phyloP scores from a whole-genome alignment of 805 yeast genomes.

The Wickerhamomyces mucosus region DNA sequence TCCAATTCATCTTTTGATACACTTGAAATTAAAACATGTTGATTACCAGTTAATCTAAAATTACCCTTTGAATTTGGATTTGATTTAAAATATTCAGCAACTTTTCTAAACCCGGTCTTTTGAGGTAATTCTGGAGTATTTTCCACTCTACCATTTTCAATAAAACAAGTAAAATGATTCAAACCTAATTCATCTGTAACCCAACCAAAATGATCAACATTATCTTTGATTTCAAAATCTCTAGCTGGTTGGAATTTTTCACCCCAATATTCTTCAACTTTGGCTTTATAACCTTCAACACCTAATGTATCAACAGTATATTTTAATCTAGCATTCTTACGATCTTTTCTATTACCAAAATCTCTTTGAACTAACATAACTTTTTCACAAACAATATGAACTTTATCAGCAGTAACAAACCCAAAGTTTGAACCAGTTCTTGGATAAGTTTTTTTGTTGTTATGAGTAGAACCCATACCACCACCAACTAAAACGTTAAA shows the following conservation, averaged over 20 bases:
- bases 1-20: conserved; percentile 61
- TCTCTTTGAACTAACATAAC: conserved; percentile 93
- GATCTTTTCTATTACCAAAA: conserved; percentile 87
- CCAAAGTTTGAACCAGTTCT: conserved; percentile 88
- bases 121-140: conserved; percentile 86
- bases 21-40: conserved; percentile 73
- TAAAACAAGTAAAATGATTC: conserved; percentile 88
- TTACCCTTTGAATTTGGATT: conserved; percentile 54
- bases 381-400: conserved; percentile 77
- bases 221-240: conserved; percentile 72
- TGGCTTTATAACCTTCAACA: conserved; percentile 68
- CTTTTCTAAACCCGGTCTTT: conserved; percentile 72
- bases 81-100: conserved; percentile 57
- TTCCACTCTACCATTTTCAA: conserved; percentile 95
- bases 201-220: conserved; percentile 93
- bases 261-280: conserved; percentile 81
- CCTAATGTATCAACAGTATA: conserved; percentile 93
- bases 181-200: conserved; percentile 71
- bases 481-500: conserved; percentile 92
- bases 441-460: conserved; percentile 94
- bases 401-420: conserved; percentile 55
- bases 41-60: conserved; percentile 93
- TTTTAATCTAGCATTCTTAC: conserved; percentile 97
- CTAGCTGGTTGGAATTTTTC: conserved; percentile 60
- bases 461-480: conserved; percentile 98